Conservation (phyloP, 306 rosid species). For the Quercus cerris region DNA sequence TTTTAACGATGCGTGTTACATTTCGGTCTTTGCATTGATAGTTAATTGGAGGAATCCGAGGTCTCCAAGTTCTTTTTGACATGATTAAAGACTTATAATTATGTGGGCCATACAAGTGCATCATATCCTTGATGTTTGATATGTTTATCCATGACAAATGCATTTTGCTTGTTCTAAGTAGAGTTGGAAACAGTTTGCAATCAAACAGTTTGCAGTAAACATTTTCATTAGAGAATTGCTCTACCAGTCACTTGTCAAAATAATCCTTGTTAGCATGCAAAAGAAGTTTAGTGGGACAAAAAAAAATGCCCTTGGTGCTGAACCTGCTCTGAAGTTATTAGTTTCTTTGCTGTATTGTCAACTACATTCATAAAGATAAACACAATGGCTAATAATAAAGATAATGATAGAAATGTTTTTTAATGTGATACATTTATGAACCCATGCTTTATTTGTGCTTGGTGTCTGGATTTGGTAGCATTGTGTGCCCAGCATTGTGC, state of each 20-base stretch:
- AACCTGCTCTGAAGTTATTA: neutral
- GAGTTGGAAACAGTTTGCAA: neutral
- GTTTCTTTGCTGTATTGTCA: neutral
- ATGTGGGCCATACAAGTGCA: neutral
- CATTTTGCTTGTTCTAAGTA: neutral
- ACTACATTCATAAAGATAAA: neutral
- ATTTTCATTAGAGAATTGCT: neutral
- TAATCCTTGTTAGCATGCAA: neutral
- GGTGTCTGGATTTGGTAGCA: conserved; percentile 1
- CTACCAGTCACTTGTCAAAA: neutral
- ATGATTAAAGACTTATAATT: neutral
- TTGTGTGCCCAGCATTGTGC: neutral
- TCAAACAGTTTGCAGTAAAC: neutral
- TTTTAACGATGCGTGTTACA: neutral
- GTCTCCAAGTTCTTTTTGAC: neutral
- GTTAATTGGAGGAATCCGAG: neutral
- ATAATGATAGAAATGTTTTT: neutral
- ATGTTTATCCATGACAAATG: neutral
- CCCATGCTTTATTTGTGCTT: neutral
- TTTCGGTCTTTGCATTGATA: neutral
- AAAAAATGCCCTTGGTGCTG: too few species aligned
- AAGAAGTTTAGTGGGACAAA: neutral
- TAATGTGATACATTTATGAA: neutral
- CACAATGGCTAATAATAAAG: conserved; percentile 1
- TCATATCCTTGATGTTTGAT: neutral